Base-by-base conservation (phyloP, 176 grass and related monocot species). In the Miscanthus lutarioriparius region DNA sequence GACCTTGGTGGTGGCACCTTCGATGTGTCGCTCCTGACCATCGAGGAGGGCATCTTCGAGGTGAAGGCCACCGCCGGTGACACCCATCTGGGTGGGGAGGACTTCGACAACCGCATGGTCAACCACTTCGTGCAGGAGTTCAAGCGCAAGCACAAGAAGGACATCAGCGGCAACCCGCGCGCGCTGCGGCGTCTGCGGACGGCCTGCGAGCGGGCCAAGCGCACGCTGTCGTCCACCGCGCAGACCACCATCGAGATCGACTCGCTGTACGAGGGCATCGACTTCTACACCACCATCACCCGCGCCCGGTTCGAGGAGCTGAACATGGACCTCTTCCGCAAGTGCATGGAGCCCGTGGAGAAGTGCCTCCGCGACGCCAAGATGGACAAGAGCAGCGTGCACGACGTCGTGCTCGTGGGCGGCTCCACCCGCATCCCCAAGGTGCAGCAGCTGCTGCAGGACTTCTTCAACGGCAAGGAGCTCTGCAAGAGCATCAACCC, bases 401-500 rank as follows among this genome's bases (percentile, higher is more conserved):
- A 97, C 81, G 95, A 97, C 76, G 95, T 97, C 1, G 95, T 97
- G n/a, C 89, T 97, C 25, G 95, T 97, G 2, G 95, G 95, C 35
- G 95, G 95, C 22, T 97, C 92, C 44, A 97, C 95, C 59, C 85
- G 95, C 25, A 97, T 97, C 64, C 95, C 95, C 59, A 94, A 91
- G 80, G 95, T 97, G 53, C 95, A 97, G 87, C 95, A 97, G 83
- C 82, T 99, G 74, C 91, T 99, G 22, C 97, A 99, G 84, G 97
- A 99, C 81, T 99, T 99, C 87, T 96, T 96, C 89, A 99, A 99
- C 64, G 97, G 93, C 35, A 99, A 99, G 90, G 97, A 99, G 90
- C 88, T 99, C 17, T 99, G 97, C 93, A 99, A 99, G 97, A 99
- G 88, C 86, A 99, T 99, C 84, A 99, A 99, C 90, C 97, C 97